phyloP scores from a whole-genome alignment of 73 alveolate genomes.

The Blepharisma japonicum region DNA sequence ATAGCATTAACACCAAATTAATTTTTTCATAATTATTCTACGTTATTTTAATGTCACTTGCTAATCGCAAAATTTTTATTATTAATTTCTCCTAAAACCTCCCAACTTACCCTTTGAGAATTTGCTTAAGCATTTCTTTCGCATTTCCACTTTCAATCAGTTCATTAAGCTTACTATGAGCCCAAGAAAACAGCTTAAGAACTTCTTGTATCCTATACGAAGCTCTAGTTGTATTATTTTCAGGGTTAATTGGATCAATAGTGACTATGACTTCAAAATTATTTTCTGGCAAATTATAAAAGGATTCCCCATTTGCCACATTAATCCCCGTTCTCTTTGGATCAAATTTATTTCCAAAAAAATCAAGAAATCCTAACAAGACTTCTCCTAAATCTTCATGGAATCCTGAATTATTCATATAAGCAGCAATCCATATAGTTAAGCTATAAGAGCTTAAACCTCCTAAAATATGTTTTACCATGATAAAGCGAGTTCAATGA shows the following conservation, averaged over 20 bases:
- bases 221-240: constrained; percentile 52
- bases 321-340: constrained; percentile 37
- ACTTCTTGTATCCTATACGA: constrained; percentile 33
- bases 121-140: background rate
- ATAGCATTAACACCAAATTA: no score
- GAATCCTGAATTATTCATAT: constrained; percentile 32
- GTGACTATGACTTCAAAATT: constrained; percentile 35
- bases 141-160: background rate
- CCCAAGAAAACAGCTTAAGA: background rate
- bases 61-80: no score
- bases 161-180: constrained; percentile 1
- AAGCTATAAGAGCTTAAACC: constrained; percentile 56
- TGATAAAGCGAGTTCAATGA: constrained; percentile 42
- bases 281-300: constrained; percentile 30
- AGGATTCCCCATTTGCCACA: constrained; percentile 37
- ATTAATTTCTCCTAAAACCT: no score
- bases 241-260: constrained; percentile 48
- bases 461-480: constrained; percentile 44
- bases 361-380: constrained; percentile 49
- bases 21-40: no score
- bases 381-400: constrained; percentile 35
- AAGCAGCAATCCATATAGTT: constrained; percentile 44
- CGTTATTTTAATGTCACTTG: no score
- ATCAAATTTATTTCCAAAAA: constrained; percentile 47
- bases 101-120: background rate